phyloP scores from a whole-genome alignment of 139 green algal genomes.

The Diplosphaera chodatii region DNA sequence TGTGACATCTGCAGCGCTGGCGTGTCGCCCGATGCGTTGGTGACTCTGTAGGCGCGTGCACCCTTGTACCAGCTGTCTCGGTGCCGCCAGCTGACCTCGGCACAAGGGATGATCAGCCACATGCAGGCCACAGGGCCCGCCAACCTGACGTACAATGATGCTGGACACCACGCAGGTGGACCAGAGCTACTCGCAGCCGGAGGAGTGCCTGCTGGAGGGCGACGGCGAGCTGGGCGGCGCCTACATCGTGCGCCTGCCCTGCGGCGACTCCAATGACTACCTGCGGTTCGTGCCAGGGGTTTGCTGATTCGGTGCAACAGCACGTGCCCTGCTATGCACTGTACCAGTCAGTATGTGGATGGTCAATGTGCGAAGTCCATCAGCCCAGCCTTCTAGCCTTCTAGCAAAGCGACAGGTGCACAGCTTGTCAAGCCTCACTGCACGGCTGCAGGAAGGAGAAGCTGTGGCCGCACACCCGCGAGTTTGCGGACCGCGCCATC shows the following conservation, averaged over 20 bases:
- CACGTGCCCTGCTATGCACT: not conserved
- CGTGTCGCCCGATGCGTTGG: no score
- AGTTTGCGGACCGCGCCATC: conserved; percentile 85
- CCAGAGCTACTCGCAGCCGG: conserved; percentile 52
- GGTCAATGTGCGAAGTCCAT: no score
- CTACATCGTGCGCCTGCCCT: conserved; percentile 86
- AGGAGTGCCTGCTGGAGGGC: conserved; percentile 63
- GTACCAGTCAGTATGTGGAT: not conserved
- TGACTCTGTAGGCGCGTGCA: no score
- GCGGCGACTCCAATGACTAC: conserved; percentile 64
- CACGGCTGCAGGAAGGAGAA: conserved; percentile 62
- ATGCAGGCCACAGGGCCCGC: no score
- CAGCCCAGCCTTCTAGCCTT: no score
- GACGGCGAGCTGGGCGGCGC: conserved; percentile 57
- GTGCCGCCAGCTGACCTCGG: no score
- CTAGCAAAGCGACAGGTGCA: no score
- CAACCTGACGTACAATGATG: no score
- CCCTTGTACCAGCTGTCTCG: no score
- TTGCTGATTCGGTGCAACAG: no score
- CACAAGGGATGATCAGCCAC: no score
- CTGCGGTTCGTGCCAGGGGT: conserved; percentile 31
- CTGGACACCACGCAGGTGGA: conserved; percentile 40
- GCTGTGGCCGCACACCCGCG: conserved; percentile 86
- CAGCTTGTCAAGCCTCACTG: not conserved
- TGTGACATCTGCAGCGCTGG: no score